Base-by-base conservation (phyloP, 2,329 filamentous ascomycete species). In the Colletotrichum simmondsii region DNA sequence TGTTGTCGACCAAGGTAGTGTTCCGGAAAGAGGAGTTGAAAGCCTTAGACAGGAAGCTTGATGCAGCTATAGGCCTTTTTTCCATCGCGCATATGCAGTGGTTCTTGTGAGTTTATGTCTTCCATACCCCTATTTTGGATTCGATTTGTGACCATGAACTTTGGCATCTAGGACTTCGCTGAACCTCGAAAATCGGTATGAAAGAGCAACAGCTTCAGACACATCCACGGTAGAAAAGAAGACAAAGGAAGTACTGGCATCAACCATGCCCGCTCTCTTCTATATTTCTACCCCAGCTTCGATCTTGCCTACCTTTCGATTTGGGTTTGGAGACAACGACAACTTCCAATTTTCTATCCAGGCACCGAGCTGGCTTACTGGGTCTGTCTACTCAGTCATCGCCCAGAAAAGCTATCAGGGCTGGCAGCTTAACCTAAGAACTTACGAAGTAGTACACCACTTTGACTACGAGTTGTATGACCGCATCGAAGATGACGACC, bases 201-300 rank as follows among this genome's bases (percentile, higher is more conserved):
- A 0, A 49, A 46, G 42, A 46, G 1, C 16, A n/a, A 7, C 16
- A 10, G 3, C 42, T 7, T n/a, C 42, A 3, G 10, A 49, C 19
- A 2, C 42, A 0, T 3, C 4, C 4, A 49, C 19, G 8, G 5
- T 0, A 0, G 19, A n/a, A 49, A n/a, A 0, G 19, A 49, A 5
- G 7, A 11, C 19, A 49, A 11, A 49, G 19, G 5, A 0, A 49
- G 42, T n/a, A 11, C 8, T n/a, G 1, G 8, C 8, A 16, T 56
- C 22, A 26, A 14, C 30, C 10, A 26, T 26, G 7, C 8, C 52
- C 14, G 22, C 54, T n/a, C 12, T 24, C 32, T 6, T 12, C 4
- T 22, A 7, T 4, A 56, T 63, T 1, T 49, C 52, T n/a, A 2
- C 35, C 3, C n/a, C 24, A 2, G 16, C 49, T 10, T 14, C 6